Evolutionary conservation across 495 filamentous ascomycete species (phyloP), one percentile per base, ranked within the genome.

Genomic region (Darksidea phi): DNA sequence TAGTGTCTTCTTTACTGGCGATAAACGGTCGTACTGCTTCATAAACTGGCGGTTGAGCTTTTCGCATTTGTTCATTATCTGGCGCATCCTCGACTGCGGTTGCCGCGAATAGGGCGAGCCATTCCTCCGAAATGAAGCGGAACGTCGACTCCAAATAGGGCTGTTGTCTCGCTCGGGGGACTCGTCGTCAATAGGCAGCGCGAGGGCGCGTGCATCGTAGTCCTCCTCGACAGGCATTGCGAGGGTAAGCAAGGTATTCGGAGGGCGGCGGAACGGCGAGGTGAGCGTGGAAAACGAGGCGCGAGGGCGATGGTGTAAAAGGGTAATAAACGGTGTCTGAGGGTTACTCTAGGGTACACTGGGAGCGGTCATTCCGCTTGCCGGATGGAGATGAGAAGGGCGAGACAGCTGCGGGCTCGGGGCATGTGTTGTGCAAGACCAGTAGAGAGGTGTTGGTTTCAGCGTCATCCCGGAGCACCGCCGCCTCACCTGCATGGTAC

Each of bases 1-100:
- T n/a, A 84, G 77, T 8, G 85, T 73, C 58, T 79, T 79, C 66
- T 96, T 86, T 65, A 80, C 64, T 0, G 79, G 75, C 11, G 82
- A 81, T 68, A 95, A 78, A 36, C 74, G 72, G 41, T 73, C 61
- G 75, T 82, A 84, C 8, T 68, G 71, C 36, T 70, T 66, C 26
- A 73, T 38, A 15, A 72, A 59, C 45, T 68, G 69, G 21, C 76
- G 72, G 42, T 76, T 71, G 4, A 77, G 23, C 64, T 75, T 74
- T 42, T 76, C 71, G 2, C 18, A 43, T 15, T 71, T 76, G 48
- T 75, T 74, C 20, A 73, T 71, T 34, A 83, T 67, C n/a, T 81
- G 63, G 57, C 76, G 76, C 36, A 77, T 76, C 45, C 79, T 73
- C 41, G 79, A 61, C 53, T 72, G 72, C 49, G 59, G 55, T 66